Conservation (phyloP, 306 rosid genomes). For the Gleditsia sinensis region DNA sequence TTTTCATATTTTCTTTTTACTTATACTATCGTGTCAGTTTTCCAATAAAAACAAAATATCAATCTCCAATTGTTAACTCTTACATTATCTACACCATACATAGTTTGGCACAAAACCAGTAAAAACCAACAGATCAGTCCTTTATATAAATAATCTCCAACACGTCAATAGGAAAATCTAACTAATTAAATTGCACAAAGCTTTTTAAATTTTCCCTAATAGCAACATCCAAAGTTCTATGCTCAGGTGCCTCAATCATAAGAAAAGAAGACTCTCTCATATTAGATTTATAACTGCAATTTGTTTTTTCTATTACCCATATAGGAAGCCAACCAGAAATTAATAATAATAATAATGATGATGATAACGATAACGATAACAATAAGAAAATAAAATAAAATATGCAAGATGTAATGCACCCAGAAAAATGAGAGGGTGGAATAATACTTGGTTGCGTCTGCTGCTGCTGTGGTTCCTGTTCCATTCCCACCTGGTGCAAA, state of each 20-base stretch:
- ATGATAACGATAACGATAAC: too few relatives aligned
- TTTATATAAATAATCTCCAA: not conserved
- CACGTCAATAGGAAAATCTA: not conserved
- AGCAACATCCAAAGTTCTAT: not conserved
- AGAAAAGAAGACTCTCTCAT: conserved; percentile 11
- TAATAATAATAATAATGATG: not conserved
- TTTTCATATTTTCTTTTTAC: not conserved
- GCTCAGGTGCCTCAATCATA: not conserved
- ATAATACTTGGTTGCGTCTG: conserved; percentile 93
- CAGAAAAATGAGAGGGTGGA: conserved; percentile 21
- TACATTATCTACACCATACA: not conserved
- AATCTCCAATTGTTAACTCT: not conserved
- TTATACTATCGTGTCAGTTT: not conserved
- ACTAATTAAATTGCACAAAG: not conserved
- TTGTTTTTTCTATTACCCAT: not conserved
- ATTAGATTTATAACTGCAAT: conserved; percentile 16
- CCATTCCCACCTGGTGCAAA: conserved; percentile 71
- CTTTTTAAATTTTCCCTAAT: not conserved
- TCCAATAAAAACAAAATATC: not conserved
- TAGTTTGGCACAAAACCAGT: not conserved
- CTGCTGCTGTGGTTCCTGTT: conserved; percentile 52
- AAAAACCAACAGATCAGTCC: not conserved
- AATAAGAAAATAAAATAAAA: too few relatives aligned
- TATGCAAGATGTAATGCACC: conserved; percentile 25
- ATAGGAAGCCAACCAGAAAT: conserved; percentile 4